Evolutionary conservation across 306 rosid genomes (phyloP), one percentile per base, ranked within the genome.

Genomic region (Oxytropis ochrocephala): DNA sequence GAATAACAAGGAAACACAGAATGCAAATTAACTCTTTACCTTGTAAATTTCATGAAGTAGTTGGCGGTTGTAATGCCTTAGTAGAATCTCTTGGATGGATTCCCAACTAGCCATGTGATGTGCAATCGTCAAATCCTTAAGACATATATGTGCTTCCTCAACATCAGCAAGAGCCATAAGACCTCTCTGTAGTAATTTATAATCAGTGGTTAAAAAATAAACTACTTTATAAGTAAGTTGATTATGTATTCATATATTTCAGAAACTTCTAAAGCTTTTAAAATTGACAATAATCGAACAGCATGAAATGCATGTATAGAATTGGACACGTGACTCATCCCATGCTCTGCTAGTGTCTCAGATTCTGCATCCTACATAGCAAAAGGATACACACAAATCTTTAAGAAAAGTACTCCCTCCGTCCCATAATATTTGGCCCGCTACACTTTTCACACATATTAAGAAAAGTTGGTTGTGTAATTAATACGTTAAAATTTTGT

Each of bases 81-180:
- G 53, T 57, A 93, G 70, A 76, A 88, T 85, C 75, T 90, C 94
- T 72, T 82, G 86, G 54, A 93, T 82, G 66, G 98, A 90, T 60
- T 88, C 92, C 88, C 84, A 84, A 69, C 98, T 88, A 77, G 97
- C 93, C 90, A 90, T 90, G 72, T 90, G 97, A 82, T 90, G 96
- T 61, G 94, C 81, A 84, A 93, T 88, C 54, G 83, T 84, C 67
- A 93, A 74, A 62, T 82, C 88, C 81, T 86, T 93, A 60, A 93
- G 80, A 84, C 88, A 90, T 80, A 93, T 87, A 72, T 82, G 86
- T 64, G 98, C 98, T 76, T 96, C 97, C 84, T 93, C 98, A 72
- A 93, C 89, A 82, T 93, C 97, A 73, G 96, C 98, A 67, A 93
- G 94, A 52, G 98, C 91, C 92, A 77, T 85, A 18, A 93, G 86